Evolutionary conservation across 371 early-diverging fungal species (phyloP).

Genomic region (Mucor circinelloides): DNA sequence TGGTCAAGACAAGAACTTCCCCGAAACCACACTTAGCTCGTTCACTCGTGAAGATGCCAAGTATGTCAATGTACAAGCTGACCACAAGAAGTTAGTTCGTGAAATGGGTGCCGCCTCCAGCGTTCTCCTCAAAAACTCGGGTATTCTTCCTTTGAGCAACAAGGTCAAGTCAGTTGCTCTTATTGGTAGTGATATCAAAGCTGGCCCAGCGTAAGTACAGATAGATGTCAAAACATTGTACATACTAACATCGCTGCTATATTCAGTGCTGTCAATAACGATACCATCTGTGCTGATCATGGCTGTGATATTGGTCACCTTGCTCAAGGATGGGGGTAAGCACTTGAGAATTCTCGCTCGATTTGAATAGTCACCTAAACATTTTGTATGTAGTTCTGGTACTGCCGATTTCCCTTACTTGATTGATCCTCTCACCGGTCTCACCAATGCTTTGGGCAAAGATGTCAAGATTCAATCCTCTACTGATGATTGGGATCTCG

Average conservation of each 20-base stretch:
- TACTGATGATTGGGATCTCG: constrained; percentile 44
- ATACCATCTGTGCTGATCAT: constrained; percentile 29
- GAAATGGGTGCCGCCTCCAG: constrained; percentile 55
- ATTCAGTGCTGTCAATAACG: constrained; percentile 11
- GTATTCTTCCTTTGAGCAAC: constrained; percentile 37
- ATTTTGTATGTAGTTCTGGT: constrained; percentile 35
- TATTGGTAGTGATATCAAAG: constrained; percentile 55
- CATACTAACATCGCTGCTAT: not conserved
- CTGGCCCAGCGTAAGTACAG: constrained; percentile 24
- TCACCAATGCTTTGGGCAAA: constrained; percentile 37
- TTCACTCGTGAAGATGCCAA: constrained; percentile 22
- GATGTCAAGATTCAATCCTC: constrained; percentile 31
- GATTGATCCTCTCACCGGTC: constrained; percentile 46
- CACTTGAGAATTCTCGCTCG: not conserved
- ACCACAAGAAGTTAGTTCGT: constrained; percentile 41
- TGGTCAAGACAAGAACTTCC: constrained; percentile 46
- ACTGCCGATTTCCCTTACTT: constrained; percentile 62
- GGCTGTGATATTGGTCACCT: constrained; percentile 50
- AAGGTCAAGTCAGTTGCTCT: constrained; percentile 41
- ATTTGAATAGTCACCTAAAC: not conserved
- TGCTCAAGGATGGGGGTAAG: constrained; percentile 64
- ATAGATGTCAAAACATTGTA: not conserved
- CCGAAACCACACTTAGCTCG: constrained; percentile 33
- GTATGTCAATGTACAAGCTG: constrained; percentile 41
- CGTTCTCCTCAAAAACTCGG: constrained; percentile 49